phyloP scores from a whole-genome alignment of 345 rosid genomes.

The Salix viminalis region DNA sequence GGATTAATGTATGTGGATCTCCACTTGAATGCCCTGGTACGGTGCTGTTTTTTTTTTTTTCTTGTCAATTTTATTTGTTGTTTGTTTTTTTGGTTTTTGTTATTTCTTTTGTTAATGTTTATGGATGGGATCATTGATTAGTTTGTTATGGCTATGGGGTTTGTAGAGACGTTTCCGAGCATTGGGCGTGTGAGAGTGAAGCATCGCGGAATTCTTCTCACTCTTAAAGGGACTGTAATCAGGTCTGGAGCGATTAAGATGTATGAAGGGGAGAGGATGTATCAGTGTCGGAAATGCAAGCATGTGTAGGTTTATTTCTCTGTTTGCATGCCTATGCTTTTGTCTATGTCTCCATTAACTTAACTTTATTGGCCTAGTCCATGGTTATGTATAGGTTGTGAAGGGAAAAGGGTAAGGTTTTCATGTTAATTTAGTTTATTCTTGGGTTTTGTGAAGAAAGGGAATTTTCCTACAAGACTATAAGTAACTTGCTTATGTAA shows the following conservation, averaged over 20 bases:
- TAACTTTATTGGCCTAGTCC: not conserved
- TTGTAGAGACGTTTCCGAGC: conserved; percentile 71
- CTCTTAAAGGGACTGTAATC: conserved; percentile 82
- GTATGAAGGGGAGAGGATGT: conserved; percentile 91
- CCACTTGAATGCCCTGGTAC: conserved; percentile 78
- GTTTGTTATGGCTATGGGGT: not conserved
- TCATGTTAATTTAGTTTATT: not conserved
- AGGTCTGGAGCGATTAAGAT: conserved; percentile 84
- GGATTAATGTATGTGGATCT: conserved; percentile 68
- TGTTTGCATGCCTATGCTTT: not conserved
- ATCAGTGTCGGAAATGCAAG: conserved; percentile 77
- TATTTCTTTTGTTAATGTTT: not conserved
- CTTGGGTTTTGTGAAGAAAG: not conserved
- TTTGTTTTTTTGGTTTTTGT: not conserved
- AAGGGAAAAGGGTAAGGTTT: not conserved
- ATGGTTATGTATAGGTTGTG: not conserved
- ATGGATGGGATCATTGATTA: not conserved
- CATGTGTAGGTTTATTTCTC: conserved; percentile 40
- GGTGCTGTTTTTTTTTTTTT: not conserved
- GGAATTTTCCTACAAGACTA: not conserved
- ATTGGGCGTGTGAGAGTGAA: conserved; percentile 78
- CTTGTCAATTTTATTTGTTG: not conserved
- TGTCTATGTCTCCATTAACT: not conserved
- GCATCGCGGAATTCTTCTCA: conserved; percentile 75
- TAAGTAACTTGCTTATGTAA: not conserved